phyloP scores from a whole-genome alignment of 2,329 filamentous ascomycete genomes.

The Emmonsiellopsis sp. region DNA sequence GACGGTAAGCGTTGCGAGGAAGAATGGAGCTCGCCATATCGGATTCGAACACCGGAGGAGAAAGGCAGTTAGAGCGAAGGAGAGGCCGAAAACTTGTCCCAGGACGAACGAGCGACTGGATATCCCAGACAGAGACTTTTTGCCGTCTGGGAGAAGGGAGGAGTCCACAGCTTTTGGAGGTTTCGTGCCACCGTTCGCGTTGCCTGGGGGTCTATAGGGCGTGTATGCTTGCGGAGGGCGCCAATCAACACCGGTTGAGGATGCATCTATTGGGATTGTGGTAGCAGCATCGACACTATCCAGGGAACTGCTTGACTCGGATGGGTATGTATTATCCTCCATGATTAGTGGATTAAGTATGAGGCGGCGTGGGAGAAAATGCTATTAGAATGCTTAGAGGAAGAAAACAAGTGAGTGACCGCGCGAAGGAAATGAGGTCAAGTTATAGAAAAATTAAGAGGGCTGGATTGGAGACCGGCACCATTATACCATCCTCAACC shows the following conservation, averaged over 20 bases:
- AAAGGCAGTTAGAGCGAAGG: conserved; percentile 20
- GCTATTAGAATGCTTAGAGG: background rate
- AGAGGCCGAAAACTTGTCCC: conserved; percentile 32
- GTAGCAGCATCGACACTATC: background rate
- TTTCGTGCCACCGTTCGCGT: background rate
- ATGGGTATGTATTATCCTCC: background rate
- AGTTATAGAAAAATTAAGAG: background rate
- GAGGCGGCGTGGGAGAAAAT: background rate
- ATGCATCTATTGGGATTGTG: background rate
- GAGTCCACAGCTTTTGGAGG: conserved; percentile 14
- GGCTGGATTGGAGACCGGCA: background rate
- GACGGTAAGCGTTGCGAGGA: conserved; percentile 52
- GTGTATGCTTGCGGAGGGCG: background rate
- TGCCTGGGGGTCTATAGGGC: background rate
- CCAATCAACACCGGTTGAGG: background rate
- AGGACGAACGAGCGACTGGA: conserved; percentile 37
- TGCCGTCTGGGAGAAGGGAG: conserved; percentile 28
- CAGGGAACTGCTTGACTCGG: background rate
- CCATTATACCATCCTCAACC: background rate
- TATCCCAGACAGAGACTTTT: conserved; percentile 36
- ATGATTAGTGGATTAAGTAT: background rate
- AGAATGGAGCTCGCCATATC: conserved; percentile 51
- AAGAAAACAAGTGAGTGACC: too few species aligned
- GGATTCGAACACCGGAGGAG: conserved; percentile 23
- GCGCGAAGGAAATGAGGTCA: too few species aligned